Percentiles rank a stretch among this genome's conserved stretches.
Conservation (phyloP, 441 rosid genomes). For the Corymbia calophylla region DNA sequence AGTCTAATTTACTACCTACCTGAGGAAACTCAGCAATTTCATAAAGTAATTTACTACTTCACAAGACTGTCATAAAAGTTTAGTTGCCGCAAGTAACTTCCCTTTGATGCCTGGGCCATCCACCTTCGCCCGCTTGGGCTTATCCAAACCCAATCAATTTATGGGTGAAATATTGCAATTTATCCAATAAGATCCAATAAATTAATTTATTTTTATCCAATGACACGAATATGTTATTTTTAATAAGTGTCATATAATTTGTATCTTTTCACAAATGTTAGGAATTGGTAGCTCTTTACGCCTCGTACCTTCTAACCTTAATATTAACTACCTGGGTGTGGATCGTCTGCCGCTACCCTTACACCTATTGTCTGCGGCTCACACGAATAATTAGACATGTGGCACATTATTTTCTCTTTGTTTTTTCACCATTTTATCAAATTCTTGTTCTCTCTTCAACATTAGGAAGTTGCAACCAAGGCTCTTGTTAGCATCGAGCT, state of each 20-base stretch:
- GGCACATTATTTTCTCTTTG: fast-evolving
- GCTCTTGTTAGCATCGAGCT: too few species aligned
- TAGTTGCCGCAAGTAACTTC: too few species aligned
- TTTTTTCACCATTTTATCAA: not conserved
- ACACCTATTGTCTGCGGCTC: fast-evolving
- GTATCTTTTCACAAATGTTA: too few species aligned
- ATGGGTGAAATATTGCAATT: too few species aligned
- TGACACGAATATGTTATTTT: fast-evolving
- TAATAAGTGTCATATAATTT: too few species aligned
- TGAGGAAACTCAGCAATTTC: not conserved
- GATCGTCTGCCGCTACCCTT: not conserved
- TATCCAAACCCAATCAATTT: not conserved
- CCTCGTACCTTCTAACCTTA: fast-evolving
- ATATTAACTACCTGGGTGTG: not conserved
- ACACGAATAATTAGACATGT: fast-evolving
- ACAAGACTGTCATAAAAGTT: not conserved
- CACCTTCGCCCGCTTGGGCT: not conserved
- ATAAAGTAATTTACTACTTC: not conserved
- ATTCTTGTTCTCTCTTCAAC: not conserved
- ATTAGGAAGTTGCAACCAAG: not conserved
- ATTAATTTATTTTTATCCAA: fast-evolving
- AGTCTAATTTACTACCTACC: not conserved
- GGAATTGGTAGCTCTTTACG: too few species aligned
- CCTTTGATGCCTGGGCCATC: fast-evolving
- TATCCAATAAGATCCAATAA: not conserved